Conservation (phyloP, 2,329 filamentous ascomycete species). For the Pyrenophora seminiperda region DNA sequence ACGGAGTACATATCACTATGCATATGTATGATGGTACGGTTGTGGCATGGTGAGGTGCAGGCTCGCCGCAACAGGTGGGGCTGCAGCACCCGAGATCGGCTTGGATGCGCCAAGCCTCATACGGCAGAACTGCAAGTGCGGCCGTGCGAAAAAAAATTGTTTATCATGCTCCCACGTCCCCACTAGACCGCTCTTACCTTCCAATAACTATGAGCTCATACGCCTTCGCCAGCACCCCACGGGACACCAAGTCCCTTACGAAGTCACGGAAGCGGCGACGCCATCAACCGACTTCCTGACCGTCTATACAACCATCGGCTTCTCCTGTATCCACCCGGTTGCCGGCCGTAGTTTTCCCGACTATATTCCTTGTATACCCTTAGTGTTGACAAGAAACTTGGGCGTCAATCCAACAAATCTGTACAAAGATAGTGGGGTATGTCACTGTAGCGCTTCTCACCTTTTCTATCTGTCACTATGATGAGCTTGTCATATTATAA, state of each 20-base stretch:
- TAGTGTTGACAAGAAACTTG: slow-evolving; percentile 3
- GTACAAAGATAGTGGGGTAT: slow-evolving; percentile 16
- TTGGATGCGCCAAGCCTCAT: slow-evolving; percentile 14
- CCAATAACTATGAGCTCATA: slow-evolving; percentile 35
- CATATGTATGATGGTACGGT: too few species aligned
- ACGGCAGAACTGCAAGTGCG: slow-evolving; percentile 13
- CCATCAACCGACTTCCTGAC: slow-evolving; percentile 3
- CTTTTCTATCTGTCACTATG: slow-evolving; percentile 24
- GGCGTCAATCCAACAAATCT: slow-evolving; percentile 5
- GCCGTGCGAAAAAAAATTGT: slow-evolving; percentile 27
- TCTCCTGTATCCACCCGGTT: slow-evolving; percentile 13
- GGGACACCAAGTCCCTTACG: slow-evolving; percentile 19
- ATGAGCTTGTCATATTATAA: slow-evolving; percentile 45
- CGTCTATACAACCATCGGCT: slow-evolving; percentile 9
- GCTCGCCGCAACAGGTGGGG: slow-evolving; percentile 8
- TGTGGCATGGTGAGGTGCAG: neutral
- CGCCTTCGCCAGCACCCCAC: slow-evolving; percentile 19
- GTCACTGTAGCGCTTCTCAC: slow-evolving; percentile 6
- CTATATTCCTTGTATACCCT: neutral
- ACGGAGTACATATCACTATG: too few species aligned
- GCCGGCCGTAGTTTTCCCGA: slow-evolving; percentile 17
- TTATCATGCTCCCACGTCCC: slow-evolving; percentile 27
- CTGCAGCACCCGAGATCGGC: slow-evolving; percentile 4
- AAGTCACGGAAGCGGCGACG: slow-evolving; percentile 10
- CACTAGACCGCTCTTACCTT: slow-evolving; percentile 31